Conservation (phyloP, 1,284 basidiomycete genomes). For the Gastroboletus turbinatus region DNA sequence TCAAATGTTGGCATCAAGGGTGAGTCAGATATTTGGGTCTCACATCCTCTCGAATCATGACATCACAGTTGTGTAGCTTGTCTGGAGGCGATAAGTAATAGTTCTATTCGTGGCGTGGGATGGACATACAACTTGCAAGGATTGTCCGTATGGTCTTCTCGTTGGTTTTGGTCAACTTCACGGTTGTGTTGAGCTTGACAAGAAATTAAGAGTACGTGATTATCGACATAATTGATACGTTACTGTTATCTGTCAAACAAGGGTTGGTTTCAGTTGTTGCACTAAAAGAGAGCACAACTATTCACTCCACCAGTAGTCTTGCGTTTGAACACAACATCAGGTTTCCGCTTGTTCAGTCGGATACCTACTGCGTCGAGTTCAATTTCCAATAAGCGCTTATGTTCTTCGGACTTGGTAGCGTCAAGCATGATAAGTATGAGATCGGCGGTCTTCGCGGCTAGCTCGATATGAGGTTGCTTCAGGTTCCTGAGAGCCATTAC, state of each 20-base stretch:
- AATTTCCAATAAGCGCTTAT: constrained; percentile 83
- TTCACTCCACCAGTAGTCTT: constrained; percentile 90
- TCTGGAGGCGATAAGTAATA: constrained; percentile 40
- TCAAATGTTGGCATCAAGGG: neutral
- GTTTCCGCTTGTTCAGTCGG: constrained; percentile 84
- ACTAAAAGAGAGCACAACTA: constrained; percentile 13
- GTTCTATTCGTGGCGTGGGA: neutral
- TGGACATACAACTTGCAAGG: constrained; percentile 72
- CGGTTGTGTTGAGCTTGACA: constrained; percentile 78
- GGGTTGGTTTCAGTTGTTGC: neutral
- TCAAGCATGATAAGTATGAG: constrained; percentile 94
- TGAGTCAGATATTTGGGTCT: constrained; percentile 30
- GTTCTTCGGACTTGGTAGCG: constrained; percentile 95
- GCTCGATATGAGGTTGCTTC: neutral
- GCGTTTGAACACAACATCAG: constrained; percentile 85
- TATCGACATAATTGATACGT: neutral
- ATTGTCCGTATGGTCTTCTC: constrained; percentile 94
- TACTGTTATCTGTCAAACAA: constrained; percentile 30
- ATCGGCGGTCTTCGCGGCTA: constrained; percentile 93
- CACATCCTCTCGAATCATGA: constrained; percentile 96
- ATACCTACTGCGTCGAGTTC: constrained; percentile 98
- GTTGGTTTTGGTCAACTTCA: constrained; percentile 93
- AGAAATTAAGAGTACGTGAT: neutral
- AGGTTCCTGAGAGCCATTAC: constrained; percentile 17
- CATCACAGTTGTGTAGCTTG: constrained; percentile 91